phyloP scores from a whole-genome alignment of 768 basidiomycete species.

The Calocera viscosa region DNA sequence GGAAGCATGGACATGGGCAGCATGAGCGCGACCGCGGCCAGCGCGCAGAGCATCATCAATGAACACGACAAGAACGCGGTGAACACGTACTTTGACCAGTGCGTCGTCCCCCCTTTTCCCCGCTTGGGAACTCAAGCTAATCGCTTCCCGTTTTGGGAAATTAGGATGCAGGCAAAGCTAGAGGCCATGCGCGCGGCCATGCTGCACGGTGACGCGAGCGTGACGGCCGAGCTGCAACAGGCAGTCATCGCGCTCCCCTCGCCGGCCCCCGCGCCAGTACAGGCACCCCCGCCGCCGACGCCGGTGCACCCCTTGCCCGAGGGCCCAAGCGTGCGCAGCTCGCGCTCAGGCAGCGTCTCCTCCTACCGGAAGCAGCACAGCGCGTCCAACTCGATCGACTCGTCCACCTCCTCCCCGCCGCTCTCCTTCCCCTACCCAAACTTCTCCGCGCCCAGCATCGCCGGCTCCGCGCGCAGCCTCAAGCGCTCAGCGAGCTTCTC shows the following conservation, averaged over 20 bases:
- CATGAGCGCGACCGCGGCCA: background rate
- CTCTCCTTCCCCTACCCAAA: background rate
- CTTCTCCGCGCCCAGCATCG: background rate
- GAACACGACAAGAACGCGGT: constrained; percentile 1
- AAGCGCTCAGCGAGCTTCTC: constrained; percentile 7
- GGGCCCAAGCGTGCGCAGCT: background rate
- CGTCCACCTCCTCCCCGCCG: constrained; percentile 1
- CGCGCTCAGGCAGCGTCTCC: background rate
- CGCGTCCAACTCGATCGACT: constrained; percentile 3
- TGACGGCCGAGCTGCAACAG: background rate
- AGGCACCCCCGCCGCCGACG: background rate
- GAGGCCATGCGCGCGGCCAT: background rate
- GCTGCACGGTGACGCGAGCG: background rate
- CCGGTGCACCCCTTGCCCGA: background rate
- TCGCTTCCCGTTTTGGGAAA: background rate
- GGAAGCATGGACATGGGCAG: background rate
- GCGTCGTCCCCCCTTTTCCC: background rate
- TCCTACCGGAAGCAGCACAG: constrained; percentile 5
- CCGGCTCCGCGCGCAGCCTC: background rate
- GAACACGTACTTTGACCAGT: constrained; percentile 5
- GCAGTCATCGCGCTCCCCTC: background rate
- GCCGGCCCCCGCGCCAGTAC: background rate
- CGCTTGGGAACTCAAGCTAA: background rate
- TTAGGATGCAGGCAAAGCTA: background rate
- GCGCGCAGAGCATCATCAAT: background rate